Percentiles rank a stretch among this genome's conserved stretches.
Conservation (phyloP, 2,329 filamentous ascomycete species). For the Biscogniauxia sp. region DNA sequence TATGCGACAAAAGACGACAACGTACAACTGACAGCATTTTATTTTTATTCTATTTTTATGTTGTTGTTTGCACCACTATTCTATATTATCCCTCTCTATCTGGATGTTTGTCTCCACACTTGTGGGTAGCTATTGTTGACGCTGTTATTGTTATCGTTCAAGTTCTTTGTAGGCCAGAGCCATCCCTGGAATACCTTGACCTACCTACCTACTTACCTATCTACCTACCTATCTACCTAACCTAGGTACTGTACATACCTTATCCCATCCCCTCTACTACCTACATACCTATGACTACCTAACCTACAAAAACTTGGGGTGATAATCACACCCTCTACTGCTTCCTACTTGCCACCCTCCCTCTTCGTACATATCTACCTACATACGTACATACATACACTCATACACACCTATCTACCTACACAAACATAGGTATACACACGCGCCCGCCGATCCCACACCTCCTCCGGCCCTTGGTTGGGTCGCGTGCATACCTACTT, state of each 20-base stretch:
- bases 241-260: too few relatives aligned
- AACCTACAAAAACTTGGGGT: neutral
- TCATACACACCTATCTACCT: neutral
- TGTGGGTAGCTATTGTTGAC: too few relatives aligned
- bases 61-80: too few relatives aligned
- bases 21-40: neutral
- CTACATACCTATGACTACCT: too few relatives aligned
- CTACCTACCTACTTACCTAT: too few relatives aligned
- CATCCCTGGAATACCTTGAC: neutral
- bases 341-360: conserved; percentile 4
- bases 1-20: neutral
- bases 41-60: too few relatives aligned
- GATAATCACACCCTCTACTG: neutral
- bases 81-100: too few relatives aligned
- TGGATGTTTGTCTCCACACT: neutral
- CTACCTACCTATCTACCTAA: too few relatives aligned
- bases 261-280: too few relatives aligned
- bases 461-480: neutral
- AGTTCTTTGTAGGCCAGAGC: neutral
- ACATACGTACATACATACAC: neutral
- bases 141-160: neutral
- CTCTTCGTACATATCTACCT: neutral
- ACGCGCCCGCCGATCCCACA: neutral
- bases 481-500: neutral
- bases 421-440: neutral